Evolutionary conservation across 2,329 filamentous ascomycete species (phyloP).

Genomic region (Sclerotinia borealis): DNA sequence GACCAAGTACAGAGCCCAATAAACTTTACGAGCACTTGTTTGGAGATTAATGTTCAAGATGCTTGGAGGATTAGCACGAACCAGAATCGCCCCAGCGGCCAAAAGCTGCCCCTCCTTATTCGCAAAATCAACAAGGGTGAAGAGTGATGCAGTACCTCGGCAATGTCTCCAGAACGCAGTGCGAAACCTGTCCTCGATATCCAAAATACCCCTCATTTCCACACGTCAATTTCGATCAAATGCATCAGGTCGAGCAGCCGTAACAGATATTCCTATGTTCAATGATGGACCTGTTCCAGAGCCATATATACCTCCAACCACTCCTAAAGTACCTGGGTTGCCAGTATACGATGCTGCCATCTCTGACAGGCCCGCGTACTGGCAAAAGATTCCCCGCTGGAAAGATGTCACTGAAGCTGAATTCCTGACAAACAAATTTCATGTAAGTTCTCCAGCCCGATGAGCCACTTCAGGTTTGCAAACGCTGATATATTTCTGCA

Average conservation of each 20-base stretch:
- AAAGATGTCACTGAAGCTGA: conserved; percentile 40
- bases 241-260: conserved; percentile 10
- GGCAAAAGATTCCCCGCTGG: conserved; percentile 46
- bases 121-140: neutral
- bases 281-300: neutral
- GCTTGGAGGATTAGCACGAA: neutral
- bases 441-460: conserved; percentile 39
- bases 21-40: neutral
- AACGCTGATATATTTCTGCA: neutral
- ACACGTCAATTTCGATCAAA: conserved; percentile 10
- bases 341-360: conserved; percentile 2
- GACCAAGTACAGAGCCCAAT: neutral
- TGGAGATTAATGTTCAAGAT: neutral
- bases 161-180: neutral
- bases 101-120: neutral
- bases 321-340: neutral
- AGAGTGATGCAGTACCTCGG: conserved; percentile 1
- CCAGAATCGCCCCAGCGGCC: neutral
- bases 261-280: neutral
- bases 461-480: neutral
- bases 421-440: conserved; percentile 50
- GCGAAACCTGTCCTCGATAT: neutral
- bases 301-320: neutral
- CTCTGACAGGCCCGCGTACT: conserved; percentile 36
- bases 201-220: conserved; percentile 2